phyloP scores from a whole-genome alignment of 495 filamentous ascomycete genomes.

The Hypoxylon perforatum region DNA sequence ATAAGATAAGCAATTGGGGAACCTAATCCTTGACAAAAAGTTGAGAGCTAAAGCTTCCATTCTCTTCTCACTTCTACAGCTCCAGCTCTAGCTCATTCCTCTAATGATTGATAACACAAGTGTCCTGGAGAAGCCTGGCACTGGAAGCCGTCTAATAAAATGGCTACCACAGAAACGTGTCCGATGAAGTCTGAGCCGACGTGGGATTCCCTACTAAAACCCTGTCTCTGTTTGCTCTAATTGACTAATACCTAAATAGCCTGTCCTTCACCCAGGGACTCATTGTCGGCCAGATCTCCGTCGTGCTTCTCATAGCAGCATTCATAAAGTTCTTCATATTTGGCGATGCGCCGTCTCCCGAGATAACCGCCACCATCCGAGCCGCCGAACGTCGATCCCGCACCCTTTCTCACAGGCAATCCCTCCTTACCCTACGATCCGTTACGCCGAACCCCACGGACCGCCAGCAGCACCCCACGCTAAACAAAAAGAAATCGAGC shows the following conservation, averaged over 20 bases:
- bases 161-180: constrained; percentile 53
- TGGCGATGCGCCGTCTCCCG: constrained; percentile 87
- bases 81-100: neutral
- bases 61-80: neutral
- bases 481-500: constrained; percentile 81
- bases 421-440: constrained; percentile 66
- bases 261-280: constrained; percentile 94
- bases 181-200: constrained; percentile 58
- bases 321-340: constrained; percentile 99
- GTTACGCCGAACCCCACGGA: constrained; percentile 47
- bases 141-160: constrained; percentile 25
- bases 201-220: constrained; percentile 44
- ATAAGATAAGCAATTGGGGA: constrained; percentile 45
- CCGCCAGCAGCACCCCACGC: constrained; percentile 54
- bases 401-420: constrained; percentile 74
- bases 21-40: constrained; percentile 22
- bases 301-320: constrained; percentile 86
- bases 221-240: constrained; percentile 8
- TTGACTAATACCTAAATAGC: constrained; percentile 56
- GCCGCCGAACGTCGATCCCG: constrained; percentile 74
- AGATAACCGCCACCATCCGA: constrained; percentile 73
- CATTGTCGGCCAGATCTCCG: constrained; percentile 90
- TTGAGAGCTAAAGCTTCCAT: constrained; percentile 14
- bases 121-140: constrained; percentile 3
- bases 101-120: constrained; percentile 2